Percentiles rank a stretch among this genome's conserved stretches.
phyloP scores from a whole-genome alignment of 768 basidiomycete species.

The Hygrophorus russula region DNA sequence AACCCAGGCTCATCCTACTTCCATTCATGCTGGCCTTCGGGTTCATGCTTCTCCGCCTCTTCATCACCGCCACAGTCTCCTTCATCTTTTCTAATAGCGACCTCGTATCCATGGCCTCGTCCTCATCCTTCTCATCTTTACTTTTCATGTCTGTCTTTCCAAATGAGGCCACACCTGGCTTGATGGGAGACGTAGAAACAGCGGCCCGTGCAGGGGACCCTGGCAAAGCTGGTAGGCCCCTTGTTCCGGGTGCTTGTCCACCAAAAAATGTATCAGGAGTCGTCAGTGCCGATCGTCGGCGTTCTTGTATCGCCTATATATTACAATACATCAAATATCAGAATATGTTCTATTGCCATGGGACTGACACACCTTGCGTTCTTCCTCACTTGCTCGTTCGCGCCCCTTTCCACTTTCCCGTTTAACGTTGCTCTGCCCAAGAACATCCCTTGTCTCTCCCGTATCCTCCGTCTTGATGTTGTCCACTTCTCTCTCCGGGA shows the following conservation, averaged over 20 bases:
- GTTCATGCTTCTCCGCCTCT: constrained; percentile 28
- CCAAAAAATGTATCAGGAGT: constrained; percentile 23
- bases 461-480: constrained; percentile 8
- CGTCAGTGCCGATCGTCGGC: constrained; percentile 45
- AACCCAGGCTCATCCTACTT: constrained; percentile 1
- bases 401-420: background rate
- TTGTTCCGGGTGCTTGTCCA: constrained; percentile 8
- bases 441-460: constrained; percentile 6
- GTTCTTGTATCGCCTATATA: constrained; percentile 48
- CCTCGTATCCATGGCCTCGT: constrained; percentile 27
- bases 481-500: constrained; percentile 18
- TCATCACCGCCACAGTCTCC: constrained; percentile 37
- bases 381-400: constrained; percentile 27
- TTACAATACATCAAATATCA: background rate
- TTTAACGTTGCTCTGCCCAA: constrained; percentile 1
- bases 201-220: constrained; percentile 15
- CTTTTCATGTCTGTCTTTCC: background rate
- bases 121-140: constrained; percentile 14
- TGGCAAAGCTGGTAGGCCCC: constrained; percentile 39
- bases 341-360: background rate
- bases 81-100: constrained; percentile 37
- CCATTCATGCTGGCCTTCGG: constrained; percentile 8
- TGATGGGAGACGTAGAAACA: constrained; percentile 7
- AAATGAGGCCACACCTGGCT: background rate
- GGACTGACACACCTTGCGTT: constrained; percentile 25